phyloP scores from a whole-genome alignment of 768 basidiomycete species.

The Lyophyllum atratum region DNA sequence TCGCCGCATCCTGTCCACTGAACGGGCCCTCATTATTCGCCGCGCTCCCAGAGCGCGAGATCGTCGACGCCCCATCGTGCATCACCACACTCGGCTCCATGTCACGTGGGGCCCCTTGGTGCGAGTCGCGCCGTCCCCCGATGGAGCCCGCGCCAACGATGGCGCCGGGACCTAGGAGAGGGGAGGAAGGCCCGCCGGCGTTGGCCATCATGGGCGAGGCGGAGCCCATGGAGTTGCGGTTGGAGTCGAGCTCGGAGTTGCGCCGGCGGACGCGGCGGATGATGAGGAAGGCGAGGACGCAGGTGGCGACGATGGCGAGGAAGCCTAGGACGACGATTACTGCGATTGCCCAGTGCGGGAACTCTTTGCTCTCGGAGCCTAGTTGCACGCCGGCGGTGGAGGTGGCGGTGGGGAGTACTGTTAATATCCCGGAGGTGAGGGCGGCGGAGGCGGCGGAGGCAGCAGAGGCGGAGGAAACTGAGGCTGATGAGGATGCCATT shows the following conservation, averaged over 20 bases:
- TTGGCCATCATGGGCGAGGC: slow-evolving; percentile 83
- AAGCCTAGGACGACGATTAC: slow-evolving; percentile 87
- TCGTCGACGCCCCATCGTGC: slow-evolving; percentile 77
- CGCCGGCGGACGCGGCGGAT: slow-evolving; percentile 66
- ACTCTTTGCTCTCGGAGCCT: slow-evolving; percentile 36
- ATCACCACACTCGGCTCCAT: slow-evolving; percentile 47
- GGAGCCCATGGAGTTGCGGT: slow-evolving; percentile 78
- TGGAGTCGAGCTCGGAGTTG: slow-evolving; percentile 42
- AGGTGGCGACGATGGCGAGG: slow-evolving; percentile 72
- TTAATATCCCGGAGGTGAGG: slow-evolving; percentile 14
- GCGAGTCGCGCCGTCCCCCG: slow-evolving; percentile 8
- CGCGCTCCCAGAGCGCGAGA: slow-evolving; percentile 59
- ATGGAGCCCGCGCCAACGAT: slow-evolving; percentile 31
- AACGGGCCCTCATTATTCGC: slow-evolving; percentile 71
- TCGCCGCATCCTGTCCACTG: slow-evolving; percentile 84
- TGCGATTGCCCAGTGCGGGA: slow-evolving; percentile 92
- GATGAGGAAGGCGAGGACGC: slow-evolving; percentile 71
- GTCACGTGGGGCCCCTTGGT: slow-evolving; percentile 22
- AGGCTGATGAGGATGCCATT: slow-evolving; percentile 40
- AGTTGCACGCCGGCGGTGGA: slow-evolving; percentile 50
- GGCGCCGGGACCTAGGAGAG: slow-evolving; percentile 33
- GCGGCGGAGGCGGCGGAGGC: slow-evolving; percentile 20
- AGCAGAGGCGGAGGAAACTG: slow-evolving; percentile 44
- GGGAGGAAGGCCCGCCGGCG: slow-evolving; percentile 38
- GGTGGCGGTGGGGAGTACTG: slow-evolving; percentile 9